These are phyloP conservation scores for Pythium insidiosum DNA, from an alignment of 352 stramenopile genomes.

Conservation along the genomic window DNA sequence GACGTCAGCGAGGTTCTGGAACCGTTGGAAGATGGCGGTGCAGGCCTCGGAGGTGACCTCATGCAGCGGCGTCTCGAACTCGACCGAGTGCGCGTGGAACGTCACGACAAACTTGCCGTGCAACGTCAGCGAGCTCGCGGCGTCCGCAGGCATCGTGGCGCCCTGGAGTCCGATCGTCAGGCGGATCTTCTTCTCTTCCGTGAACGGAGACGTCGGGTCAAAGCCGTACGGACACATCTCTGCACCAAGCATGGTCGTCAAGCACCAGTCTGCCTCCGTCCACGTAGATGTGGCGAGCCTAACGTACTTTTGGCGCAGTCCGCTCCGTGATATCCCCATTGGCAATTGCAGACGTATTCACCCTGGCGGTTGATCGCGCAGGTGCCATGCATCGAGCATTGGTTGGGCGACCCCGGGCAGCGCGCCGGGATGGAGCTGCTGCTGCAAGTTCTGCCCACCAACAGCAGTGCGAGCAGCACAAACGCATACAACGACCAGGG, in stretches of 20 bases:
- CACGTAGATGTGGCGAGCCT: background rate
- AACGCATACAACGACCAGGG: too few species aligned
- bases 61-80: conserved; percentile 46
- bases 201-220: conserved; percentile 30
- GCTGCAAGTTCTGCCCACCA: too few species aligned
- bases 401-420: conserved; percentile 48
- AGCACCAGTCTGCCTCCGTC: background rate
- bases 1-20: conserved; percentile 61
- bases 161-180: conserved; percentile 19
- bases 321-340: conserved; percentile 52
- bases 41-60: conserved; percentile 49
- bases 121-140: conserved; percentile 8
- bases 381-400: conserved; percentile 60
- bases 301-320: conserved; percentile 58
- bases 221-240: conserved; percentile 67
- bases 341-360: conserved; percentile 69
- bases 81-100: conserved; percentile 64
- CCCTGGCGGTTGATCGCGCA: conserved; percentile 58
- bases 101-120: conserved; percentile 40
- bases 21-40: conserved; percentile 49
- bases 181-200: conserved; percentile 43
- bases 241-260: conserved; percentile 10
- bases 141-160: conserved; percentile 1
- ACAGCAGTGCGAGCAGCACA: too few species aligned
- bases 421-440: too few species aligned